These are phyloP conservation scores for Exophiala phaeomuriformis DNA, from an alignment of 2,329 filamentous ascomycete genomes.

Conservation along the genomic window DNA sequence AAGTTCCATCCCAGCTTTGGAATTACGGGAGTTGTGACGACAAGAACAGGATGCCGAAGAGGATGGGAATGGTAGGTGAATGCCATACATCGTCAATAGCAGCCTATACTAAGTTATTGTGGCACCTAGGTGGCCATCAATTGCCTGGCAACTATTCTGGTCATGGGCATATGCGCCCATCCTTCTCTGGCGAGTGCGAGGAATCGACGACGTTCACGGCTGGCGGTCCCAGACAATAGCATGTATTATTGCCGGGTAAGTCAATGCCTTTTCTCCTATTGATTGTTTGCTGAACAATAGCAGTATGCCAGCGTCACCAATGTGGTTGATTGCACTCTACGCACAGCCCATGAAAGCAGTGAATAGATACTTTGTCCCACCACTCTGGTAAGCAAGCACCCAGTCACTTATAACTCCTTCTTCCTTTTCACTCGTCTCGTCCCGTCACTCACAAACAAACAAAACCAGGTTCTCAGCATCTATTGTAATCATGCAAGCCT, in stretches of 20 bases:
- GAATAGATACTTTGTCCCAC: conserved; percentile 52
- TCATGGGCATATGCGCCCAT: conserved; percentile 55
- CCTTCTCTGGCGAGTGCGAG: conserved; percentile 55
- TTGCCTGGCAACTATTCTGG: conserved; percentile 60
- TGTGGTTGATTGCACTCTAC: conserved; percentile 56
- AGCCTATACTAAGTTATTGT: conserved; percentile 7
- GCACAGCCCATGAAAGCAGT: conserved; percentile 40
- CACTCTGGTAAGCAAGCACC: conserved; percentile 48
- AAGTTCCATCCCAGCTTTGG: conserved; percentile 54
- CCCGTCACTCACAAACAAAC: background rate
- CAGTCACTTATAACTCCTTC: background rate
- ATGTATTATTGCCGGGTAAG: conserved; percentile 40
- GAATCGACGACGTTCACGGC: conserved; percentile 57
- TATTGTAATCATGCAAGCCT: conserved; percentile 56
- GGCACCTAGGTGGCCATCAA: conserved; percentile 48
- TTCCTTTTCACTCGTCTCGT: too few relatives aligned
- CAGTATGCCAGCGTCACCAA: conserved; percentile 57
- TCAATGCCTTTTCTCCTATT: background rate
- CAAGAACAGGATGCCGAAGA: conserved; percentile 38
- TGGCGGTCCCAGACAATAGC: conserved; percentile 59
- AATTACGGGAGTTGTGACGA: conserved; percentile 47
- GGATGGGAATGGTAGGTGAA: conserved; percentile 58
- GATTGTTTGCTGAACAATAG: conserved; percentile 4
- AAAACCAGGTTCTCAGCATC: conserved; percentile 46
- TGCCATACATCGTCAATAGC: background rate